Evolutionary conservation across 2,329 filamentous ascomycete species (phyloP).

Genomic region (Aspergillus brasiliensis): DNA sequence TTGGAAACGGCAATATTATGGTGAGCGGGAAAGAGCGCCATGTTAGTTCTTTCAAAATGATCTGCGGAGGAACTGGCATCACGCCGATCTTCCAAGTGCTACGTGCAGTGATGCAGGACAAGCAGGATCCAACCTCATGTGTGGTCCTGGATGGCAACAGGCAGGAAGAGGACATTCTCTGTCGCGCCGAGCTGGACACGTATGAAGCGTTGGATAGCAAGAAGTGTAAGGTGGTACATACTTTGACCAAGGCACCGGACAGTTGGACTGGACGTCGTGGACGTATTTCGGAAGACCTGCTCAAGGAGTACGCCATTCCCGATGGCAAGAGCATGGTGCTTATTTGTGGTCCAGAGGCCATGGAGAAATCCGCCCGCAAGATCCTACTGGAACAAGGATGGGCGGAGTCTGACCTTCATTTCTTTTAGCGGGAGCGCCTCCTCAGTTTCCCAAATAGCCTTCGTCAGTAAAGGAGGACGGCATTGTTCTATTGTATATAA

Average conservation of each 20-base stretch:
- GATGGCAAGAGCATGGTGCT: slow-evolving; percentile 65
- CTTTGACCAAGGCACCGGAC: slow-evolving; percentile 64
- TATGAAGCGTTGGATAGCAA: slow-evolving; percentile 55
- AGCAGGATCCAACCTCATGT: slow-evolving; percentile 66
- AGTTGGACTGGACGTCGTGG: slow-evolving; percentile 71
- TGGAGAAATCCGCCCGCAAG: slow-evolving; percentile 68
- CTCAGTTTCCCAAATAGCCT: neutral
- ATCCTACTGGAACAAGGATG: slow-evolving; percentile 67
- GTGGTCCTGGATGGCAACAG: slow-evolving; percentile 79
- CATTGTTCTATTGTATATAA: neutral
- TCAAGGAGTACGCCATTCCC: slow-evolving; percentile 58
- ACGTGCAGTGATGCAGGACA: slow-evolving; percentile 69
- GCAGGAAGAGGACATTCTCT: slow-evolving; percentile 78
- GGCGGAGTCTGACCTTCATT: slow-evolving; percentile 70
- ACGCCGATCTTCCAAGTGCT: slow-evolving; percentile 90
- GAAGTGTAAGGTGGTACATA: slow-evolving; percentile 67
- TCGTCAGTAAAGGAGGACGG: neutral
- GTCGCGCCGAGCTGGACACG: slow-evolving; percentile 69
- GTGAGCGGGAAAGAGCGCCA: slow-evolving; percentile 59
- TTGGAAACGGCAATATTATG: slow-evolving; percentile 64
- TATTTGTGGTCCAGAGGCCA: slow-evolving; percentile 74
- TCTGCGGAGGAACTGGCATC: slow-evolving; percentile 85
- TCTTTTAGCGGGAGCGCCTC: slow-evolving; percentile 60
- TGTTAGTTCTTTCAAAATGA: slow-evolving; percentile 76
- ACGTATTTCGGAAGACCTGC: slow-evolving; percentile 63